phyloP scores from a whole-genome alignment of 768 basidiomycete genomes.

The Paxillus ammoniavirescens region DNA sequence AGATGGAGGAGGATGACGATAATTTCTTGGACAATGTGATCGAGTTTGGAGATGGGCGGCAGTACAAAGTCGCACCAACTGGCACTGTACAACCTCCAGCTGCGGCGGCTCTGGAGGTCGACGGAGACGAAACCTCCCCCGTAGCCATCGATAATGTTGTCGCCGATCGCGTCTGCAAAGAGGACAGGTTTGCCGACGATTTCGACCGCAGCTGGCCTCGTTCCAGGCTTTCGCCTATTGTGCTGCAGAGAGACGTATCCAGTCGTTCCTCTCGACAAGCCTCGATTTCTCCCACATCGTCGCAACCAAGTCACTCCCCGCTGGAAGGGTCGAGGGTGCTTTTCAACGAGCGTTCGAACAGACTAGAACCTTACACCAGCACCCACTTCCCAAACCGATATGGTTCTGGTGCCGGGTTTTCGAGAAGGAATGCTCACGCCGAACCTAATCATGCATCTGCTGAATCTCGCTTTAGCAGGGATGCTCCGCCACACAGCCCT shows the following conservation, averaged over 20 bases:
- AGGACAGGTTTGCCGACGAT: constrained; percentile 89
- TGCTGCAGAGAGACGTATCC: constrained; percentile 41
- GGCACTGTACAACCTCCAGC: constrained; percentile 31
- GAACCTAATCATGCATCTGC: constrained; percentile 39
- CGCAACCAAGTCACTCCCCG: constrained; percentile 44
- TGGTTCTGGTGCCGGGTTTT: constrained; percentile 31
- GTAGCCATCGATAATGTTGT: constrained; percentile 20
- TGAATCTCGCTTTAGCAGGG: constrained; percentile 47
- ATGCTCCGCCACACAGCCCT: constrained; percentile 41
- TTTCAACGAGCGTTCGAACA: constrained; percentile 95
- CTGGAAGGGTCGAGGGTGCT: constrained; percentile 68
- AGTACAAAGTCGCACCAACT: constrained; percentile 75
- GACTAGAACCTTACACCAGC: constrained; percentile 78
- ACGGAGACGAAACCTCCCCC: constrained; percentile 11
- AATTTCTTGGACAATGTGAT: constrained; percentile 87
- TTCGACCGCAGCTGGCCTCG: constrained; percentile 97
- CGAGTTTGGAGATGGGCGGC: constrained; percentile 93
- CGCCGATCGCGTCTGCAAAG: constrained; percentile 63
- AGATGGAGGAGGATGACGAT: constrained; percentile 93
- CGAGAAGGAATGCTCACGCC: constrained; percentile 44
- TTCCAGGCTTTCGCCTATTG: constrained; percentile 49
- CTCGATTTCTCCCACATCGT: constrained; percentile 36
- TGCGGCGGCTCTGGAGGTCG: constrained; percentile 11
- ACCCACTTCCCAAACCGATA: constrained; percentile 44
- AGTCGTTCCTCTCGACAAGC: constrained; percentile 26